These are phyloP conservation scores for Quercus phellos DNA, from an alignment of 331 rosid species.

Conservation along the genomic window DNA sequence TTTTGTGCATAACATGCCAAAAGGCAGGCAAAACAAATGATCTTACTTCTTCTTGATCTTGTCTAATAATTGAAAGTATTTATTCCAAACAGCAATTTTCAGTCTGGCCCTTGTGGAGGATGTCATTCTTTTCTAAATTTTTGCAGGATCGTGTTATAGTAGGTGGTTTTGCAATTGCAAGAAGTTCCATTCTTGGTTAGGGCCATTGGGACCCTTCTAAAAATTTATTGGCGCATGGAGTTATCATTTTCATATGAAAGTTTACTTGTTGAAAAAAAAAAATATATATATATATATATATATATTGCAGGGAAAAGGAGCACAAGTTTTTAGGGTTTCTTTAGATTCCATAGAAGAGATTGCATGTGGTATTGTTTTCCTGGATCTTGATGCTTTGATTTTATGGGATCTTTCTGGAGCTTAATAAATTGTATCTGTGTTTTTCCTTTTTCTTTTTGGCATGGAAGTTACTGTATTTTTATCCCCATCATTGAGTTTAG, in stretches of 20 bases:
- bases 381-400: neutral
- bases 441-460: neutral
- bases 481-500: neutral
- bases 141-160: neutral
- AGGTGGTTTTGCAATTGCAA: neutral
- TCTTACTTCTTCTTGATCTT: neutral
- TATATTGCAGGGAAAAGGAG: neutral
- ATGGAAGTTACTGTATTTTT: neutral
- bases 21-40: neutral
- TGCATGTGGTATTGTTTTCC: neutral
- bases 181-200: neutral
- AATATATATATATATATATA: too few species aligned
- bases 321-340: neutral
- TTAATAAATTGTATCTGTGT: neutral
- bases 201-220: too few species aligned
- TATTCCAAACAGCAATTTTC: neutral
- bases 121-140: neutral
- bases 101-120: neutral
- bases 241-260: neutral
- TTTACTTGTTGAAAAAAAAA: neutral
- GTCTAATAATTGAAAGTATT: neutral
- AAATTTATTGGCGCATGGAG: too few species aligned
- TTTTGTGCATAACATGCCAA: neutral
- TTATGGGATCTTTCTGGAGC: neutral
- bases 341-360: neutral